Base-by-base conservation (phyloP, 257 asterid species). In the Solanum chiquidenum region DNA sequence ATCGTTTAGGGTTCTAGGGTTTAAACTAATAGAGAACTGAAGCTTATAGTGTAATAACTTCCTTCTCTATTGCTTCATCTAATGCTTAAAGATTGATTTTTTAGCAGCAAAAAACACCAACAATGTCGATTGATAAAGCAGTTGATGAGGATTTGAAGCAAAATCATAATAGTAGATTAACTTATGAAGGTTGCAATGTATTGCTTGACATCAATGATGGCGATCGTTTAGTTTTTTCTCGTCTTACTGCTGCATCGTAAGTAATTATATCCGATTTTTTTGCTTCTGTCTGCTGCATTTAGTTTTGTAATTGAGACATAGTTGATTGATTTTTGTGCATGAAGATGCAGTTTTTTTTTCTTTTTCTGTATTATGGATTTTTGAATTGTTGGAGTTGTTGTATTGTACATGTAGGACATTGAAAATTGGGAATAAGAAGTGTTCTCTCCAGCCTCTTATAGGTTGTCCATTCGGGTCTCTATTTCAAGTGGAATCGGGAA, bases 161-260 rank as follows among this genome's bases (percentile, higher is more conserved):
- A 31, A 87, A 69, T 49, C 77, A 72, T 34, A 92, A 86, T 86
- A 90, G 89, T 66, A 93, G 98, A 92, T 88, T 93, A 87, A 94
- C 99, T 27, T 95, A 96, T 97, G 99, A 95, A 86, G 98, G 99
- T 38, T 95, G 98, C 92, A 96, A 94, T 85, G 98, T 96, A 44
- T 92, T 96, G 96, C 98, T 96, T 18, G 99, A 96, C 91, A 93
- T 96, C 90, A 96, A 96, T 85, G 98, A 95, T 42, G 99, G 99
- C 14, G 99, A 95, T 86, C 93, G 98, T 13, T 91, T 95, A 91
- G 96, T 95, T 89, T 95, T 96, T 74, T 96, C 98, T 89, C 99
- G 99, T 77, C 97, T 96, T 86, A 95, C 97, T 1, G 79, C 93
- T 27, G 95, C 96, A 89, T 91, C 98, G 98, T 97, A 92, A 94